These are phyloP conservation scores for Rhodamnia argentea DNA, from an alignment of 345 rosid genomes.

Conservation along the genomic window DNA sequence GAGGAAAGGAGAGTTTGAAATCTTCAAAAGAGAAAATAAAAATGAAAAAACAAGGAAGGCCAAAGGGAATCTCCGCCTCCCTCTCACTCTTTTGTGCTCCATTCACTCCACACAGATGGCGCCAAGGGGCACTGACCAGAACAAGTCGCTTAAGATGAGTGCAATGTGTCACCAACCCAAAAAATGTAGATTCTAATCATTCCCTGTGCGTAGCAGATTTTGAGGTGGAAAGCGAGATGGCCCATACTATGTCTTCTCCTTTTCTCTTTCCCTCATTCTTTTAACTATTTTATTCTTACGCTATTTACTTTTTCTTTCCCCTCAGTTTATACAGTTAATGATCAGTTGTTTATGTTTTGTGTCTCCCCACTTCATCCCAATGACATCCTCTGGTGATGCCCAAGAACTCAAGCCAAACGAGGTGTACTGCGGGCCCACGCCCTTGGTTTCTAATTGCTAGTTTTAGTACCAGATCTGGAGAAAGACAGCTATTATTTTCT, in stretches of 20 bases:
- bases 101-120: background rate
- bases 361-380: slow-evolving; percentile 21
- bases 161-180: slow-evolving; percentile 9
- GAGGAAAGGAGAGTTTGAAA: background rate
- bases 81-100: background rate
- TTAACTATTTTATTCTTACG: background rate
- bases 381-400: slow-evolving; percentile 16
- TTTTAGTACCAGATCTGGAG: background rate
- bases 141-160: slow-evolving; percentile 16
- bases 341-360: background rate
- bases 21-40: background rate
- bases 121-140: slow-evolving; percentile 15
- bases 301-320: background rate
- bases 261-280: background rate
- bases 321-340: background rate
- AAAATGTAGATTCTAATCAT: slow-evolving; percentile 15
- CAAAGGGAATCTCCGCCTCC: background rate
- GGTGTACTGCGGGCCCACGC: background rate
- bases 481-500: slow-evolving; percentile 15
- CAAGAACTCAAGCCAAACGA: background rate
- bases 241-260: background rate
- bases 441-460: background rate
- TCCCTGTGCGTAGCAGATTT: slow-evolving; percentile 6
- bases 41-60: background rate
- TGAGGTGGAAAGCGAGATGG: background rate